phyloP scores from a whole-genome alignment of 2,329 filamentous ascomycete species.

The Sporothrix inflata region DNA sequence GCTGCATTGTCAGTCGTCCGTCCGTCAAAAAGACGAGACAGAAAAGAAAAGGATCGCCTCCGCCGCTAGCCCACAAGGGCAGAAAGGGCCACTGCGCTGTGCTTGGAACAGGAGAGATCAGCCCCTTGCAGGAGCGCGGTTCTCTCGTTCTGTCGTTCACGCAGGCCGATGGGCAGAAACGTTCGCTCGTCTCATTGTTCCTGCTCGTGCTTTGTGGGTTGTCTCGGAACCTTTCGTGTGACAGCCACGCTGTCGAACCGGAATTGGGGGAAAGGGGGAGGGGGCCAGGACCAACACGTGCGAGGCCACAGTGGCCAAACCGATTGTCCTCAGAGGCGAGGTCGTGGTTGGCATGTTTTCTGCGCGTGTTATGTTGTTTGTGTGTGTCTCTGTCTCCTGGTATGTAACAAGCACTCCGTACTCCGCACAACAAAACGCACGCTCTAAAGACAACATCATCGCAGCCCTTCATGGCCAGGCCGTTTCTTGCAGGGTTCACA shows the following conservation, averaged over 20 bases:
- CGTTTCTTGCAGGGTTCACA: conserved; percentile 5
- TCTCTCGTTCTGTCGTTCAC: background rate
- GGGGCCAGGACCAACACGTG: conserved; percentile 9
- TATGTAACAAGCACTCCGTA: background rate
- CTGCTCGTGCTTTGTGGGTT: background rate
- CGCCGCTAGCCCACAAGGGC: conserved; percentile 13
- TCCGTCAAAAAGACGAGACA: background rate
- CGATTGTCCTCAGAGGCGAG: background rate
- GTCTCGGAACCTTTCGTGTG: conserved; percentile 13
- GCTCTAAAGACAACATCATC: background rate
- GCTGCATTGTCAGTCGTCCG: background rate
- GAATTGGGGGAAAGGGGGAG: background rate
- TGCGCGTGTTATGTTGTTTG: background rate
- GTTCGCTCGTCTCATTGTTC: background rate
- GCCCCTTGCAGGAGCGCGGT: conserved; percentile 20
- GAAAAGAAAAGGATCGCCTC: background rate
- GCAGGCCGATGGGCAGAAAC: background rate
- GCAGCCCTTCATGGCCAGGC: background rate
- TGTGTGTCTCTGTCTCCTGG: conserved; percentile 13
- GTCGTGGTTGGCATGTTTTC: background rate
- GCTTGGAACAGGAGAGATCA: conserved; percentile 14
- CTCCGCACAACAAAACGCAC: background rate
- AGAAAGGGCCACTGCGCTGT: background rate
- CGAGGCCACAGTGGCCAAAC: background rate
- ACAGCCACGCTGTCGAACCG: conserved; percentile 13